Evolutionary conservation across 2,329 filamentous ascomycete species (phyloP), one percentile per base, ranked within the genome.

Genomic region (Venturia effusa): DNA sequence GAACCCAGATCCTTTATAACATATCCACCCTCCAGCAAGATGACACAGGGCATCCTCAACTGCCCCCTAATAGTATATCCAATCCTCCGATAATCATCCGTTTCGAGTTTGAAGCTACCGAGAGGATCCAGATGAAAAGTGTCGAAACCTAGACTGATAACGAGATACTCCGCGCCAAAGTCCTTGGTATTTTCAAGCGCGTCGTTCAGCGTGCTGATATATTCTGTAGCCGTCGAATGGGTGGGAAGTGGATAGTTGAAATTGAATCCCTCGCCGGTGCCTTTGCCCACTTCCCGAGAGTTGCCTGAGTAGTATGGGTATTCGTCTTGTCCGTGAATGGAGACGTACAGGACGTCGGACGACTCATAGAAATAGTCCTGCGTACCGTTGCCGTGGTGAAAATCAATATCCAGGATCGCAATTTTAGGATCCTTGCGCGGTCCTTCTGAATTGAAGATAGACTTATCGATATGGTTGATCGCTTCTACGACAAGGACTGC

Each of bases 251-350:
- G 64, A 17, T 65, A 27, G 30, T 65, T 65, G 11, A 68, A 62
- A 57, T 70, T 71, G 41, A 67, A 55, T 15, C 67, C 69, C 15
- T 64, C 40, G 5, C 68, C 70, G 4, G 60, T 54, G 7, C 66
- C 68, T 4, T 59, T 51, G 0, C 69, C 69, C 15, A 32, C 65
- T 59, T 71, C 70, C 5, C 64, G 61, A 7, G 62, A 39, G 17
- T 34, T 40, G 6, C 70, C 70, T 7, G 68, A 67, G 64, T 69
- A 71, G 62, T 71, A 74, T 1, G 73, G 73, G 64, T 70, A 74
- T 61, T 74, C 72, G 61, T 73, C 70, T 61, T 71, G 64, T 17
- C 72, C 72, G 66, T 74, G 73, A 41, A 74, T 71, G 62, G 69
- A 71, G 40, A 72, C 67, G 61, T 74, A 74, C 19, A 72, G 55